Base-by-base conservation (phyloP, 805 yeast genomes). In the Ogataea saltuana region DNA sequence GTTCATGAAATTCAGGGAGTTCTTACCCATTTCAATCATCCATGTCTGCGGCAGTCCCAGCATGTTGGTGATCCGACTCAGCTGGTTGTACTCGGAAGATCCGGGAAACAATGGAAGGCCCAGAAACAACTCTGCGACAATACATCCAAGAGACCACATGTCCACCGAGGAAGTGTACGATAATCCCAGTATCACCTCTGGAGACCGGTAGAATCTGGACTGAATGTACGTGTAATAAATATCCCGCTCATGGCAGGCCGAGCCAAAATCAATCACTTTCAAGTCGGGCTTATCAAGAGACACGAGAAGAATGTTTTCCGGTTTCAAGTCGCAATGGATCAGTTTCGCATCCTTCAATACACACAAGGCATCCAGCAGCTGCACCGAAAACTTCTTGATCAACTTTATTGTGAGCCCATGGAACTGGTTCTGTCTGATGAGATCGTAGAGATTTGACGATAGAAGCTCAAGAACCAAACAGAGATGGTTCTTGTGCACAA, bases 41-140 rank as follows among this genome's bases (percentile, higher is more conserved):
- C 97, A 95, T 18, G 83, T 69, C 9, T 97, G 97, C 18, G 99
- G 99, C 49, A 71, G 64, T 0, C 95, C 97, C 46, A 91, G 64
- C 71, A 89, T 85, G 32, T 84, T 83, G 3, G 84, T 79, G 28
- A 93, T 89, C 53, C 96, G 81, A 48, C 80, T 73, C 33, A 95
- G 68, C 64, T 91, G 97, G 60, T 91, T 89, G 64, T 83, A 93
- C 64, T 93, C 99, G 0, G 96, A 86, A 3, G 89, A 76, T 3
- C 99, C 99, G 0, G 99, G 97, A 56, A 91, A 88, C 53, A 91
- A 72, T 1, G 99, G 99, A 43, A 91, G 72, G 1, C 99, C 99
- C 39, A 91, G 55, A 44, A 76, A 78, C 32, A 78, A 58, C 49
- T 78, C 83, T 1, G 81, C 81, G 18, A 77, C 76, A 18, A 78